Percentiles rank a stretch among this genome's conserved stretches.
phyloP scores from a whole-genome alignment of 805 yeast species.

The Wickerhamomyces subpelliculosus region DNA sequence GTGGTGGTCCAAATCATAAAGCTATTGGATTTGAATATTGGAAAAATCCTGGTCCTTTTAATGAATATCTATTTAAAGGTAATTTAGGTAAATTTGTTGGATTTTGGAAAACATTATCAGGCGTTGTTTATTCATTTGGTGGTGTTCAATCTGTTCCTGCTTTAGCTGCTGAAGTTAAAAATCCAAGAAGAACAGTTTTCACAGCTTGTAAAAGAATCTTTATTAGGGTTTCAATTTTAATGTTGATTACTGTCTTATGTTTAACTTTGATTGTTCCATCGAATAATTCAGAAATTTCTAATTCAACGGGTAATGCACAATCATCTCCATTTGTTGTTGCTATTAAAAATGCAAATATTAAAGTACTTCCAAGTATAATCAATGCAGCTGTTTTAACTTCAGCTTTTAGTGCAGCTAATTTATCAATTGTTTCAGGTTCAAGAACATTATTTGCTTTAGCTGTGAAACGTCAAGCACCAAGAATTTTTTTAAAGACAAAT shows the following conservation, averaged over 20 bases:
- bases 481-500: slow-evolving; percentile 25
- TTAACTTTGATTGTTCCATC: slow-evolving; percentile 29
- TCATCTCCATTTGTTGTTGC: slow-evolving; percentile 37
- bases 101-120: slow-evolving; percentile 50
- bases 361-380: slow-evolving; percentile 29
- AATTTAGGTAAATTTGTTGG: slow-evolving; percentile 53
- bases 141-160: slow-evolving; percentile 49
- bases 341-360: slow-evolving; percentile 39
- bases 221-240: slow-evolving; percentile 24
- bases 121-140: slow-evolving; percentile 56
- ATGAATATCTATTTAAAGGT: slow-evolving; percentile 24
- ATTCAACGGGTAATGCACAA: slow-evolving; percentile 23
- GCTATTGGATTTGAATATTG: slow-evolving; percentile 32
- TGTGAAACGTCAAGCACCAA: slow-evolving; percentile 31
- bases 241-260: slow-evolving; percentile 25
- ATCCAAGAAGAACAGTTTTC: slow-evolving; percentile 51
- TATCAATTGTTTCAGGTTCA: slow-evolving; percentile 23
- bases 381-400: slow-evolving; percentile 34
- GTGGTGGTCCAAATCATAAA: slow-evolving; percentile 47
- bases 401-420: slow-evolving; percentile 33
- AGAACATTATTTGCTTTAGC: slow-evolving; percentile 32
- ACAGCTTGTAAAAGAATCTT: slow-evolving; percentile 44
- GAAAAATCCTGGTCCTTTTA: slow-evolving; percentile 24
- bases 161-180: slow-evolving; percentile 47
- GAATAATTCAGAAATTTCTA: slow-evolving; percentile 23